Evolutionary conservation across 2,329 filamentous ascomycete species (phyloP).

Genomic region (Fusarium hostae): DNA sequence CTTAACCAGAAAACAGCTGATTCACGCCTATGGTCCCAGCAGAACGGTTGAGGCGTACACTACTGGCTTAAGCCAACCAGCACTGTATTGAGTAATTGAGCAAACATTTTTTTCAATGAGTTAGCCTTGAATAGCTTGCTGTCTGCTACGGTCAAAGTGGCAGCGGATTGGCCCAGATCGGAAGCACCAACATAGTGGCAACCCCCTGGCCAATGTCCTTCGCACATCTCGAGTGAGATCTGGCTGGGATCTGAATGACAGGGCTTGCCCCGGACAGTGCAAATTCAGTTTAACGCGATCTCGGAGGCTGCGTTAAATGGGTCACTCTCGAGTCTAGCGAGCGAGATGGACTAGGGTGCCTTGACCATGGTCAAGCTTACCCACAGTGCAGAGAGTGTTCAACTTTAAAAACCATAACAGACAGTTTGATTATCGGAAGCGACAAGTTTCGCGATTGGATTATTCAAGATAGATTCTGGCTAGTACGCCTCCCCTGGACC

Average conservation of each 20-base stretch:
- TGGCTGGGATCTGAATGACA: conserved; percentile 36
- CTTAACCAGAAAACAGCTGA: conserved; percentile 15
- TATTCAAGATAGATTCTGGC: background rate
- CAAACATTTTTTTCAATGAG: conserved; percentile 31
- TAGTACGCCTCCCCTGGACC: background rate
- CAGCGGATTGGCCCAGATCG: conserved; percentile 19
- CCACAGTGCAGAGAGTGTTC: conserved; percentile 14
- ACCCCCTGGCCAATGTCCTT: conserved; percentile 21
- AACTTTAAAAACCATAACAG: background rate
- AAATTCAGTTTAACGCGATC: conserved; percentile 38
- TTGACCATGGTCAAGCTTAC: background rate
- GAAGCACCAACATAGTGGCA: conserved; percentile 38
- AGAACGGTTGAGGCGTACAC: conserved; percentile 28
- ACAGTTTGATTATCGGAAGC: conserved; percentile 11
- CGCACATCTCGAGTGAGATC: conserved; percentile 34
- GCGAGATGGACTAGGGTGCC: conserved; percentile 11
- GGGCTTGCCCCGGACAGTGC: conserved; percentile 40
- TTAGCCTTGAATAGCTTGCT: background rate
- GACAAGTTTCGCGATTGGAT: conserved; percentile 24
- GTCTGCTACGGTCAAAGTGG: conserved; percentile 5
- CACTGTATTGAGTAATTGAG: conserved; percentile 12
- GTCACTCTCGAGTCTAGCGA: conserved; percentile 14
- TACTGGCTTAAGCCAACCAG: conserved; percentile 14
- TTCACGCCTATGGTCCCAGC: conserved; percentile 12
- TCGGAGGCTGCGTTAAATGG: conserved; percentile 34